Conservation (phyloP, 129 eudicot species). For the Dittrichia graveolens region DNA sequence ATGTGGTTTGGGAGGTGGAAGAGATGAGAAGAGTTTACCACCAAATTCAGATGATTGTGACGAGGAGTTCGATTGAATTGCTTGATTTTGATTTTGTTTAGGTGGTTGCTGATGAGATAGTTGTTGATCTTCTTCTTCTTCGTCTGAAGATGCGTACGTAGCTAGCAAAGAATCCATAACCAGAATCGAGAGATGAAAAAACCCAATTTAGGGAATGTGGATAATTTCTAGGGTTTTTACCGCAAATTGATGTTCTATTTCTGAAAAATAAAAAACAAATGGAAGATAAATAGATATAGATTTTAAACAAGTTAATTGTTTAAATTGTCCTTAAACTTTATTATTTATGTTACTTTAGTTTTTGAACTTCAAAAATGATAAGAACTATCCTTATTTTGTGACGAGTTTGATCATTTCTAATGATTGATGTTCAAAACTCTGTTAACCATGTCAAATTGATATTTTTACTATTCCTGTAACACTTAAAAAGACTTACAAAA, state of each 20-base stretch:
- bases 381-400: too few species aligned
- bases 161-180: conserved; percentile 64
- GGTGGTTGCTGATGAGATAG: background rate
- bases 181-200: background rate
- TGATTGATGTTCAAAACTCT: too few species aligned
- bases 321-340: too few species aligned
- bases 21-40: conserved; percentile 37
- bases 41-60: conserved; percentile 27
- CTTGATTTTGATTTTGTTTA: conserved; percentile 19
- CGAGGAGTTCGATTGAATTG: conserved; percentile 3
- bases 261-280: too few species aligned
- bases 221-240: conserved; percentile 22
- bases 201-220: background rate
- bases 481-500: too few species aligned
- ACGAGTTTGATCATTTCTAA: too few species aligned
- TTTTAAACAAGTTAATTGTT: too few species aligned
- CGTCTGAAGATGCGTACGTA: conserved; percentile 73
- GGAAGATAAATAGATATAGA: too few species aligned
- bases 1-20: conserved; percentile 61
- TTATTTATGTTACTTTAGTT: too few species aligned
- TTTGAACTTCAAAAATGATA: too few species aligned
- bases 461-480: too few species aligned
- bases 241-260: background rate
- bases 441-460: too few species aligned
- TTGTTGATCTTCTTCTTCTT: conserved; percentile 51